Evolutionary conservation across 2,329 filamentous ascomycete genomes (phyloP).

Genomic region (Venturia nashicola): DNA sequence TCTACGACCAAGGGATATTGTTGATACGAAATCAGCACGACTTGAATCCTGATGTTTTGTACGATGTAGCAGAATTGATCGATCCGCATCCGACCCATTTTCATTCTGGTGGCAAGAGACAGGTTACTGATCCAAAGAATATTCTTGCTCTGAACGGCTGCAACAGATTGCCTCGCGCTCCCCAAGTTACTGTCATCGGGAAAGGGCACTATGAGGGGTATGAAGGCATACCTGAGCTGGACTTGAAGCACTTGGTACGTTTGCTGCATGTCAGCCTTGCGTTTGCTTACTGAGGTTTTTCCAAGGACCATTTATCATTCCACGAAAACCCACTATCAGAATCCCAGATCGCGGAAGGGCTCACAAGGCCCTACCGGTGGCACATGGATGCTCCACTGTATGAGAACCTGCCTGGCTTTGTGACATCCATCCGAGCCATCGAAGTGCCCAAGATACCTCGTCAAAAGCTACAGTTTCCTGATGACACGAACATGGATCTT

Average conservation of each 20-base stretch:
- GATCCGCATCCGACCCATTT: constrained; percentile 12
- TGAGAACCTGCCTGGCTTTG: constrained; percentile 18
- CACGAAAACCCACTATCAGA: constrained; percentile 17
- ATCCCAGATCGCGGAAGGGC: constrained; percentile 13
- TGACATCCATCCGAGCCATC: constrained; percentile 16
- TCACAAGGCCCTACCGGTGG: constrained; percentile 19
- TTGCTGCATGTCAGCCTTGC: neutral
- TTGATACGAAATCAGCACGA: constrained; percentile 14
- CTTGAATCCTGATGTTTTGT: constrained; percentile 12
- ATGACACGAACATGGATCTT: constrained; percentile 13
- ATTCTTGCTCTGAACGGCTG: constrained; percentile 11
- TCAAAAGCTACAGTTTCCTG: constrained; percentile 16
- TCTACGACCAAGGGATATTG: constrained; percentile 14
- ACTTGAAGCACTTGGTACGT: constrained; percentile 14
- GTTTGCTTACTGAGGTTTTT: neutral
- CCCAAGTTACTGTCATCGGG: constrained; percentile 15
- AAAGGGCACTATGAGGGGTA: constrained; percentile 13
- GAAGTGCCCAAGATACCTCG: constrained; percentile 15
- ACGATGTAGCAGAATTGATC: constrained; percentile 13
- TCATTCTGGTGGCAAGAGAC: constrained; percentile 14
- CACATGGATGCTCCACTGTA: constrained; percentile 21
- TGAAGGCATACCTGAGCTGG: constrained; percentile 13
- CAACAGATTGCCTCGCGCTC: constrained; percentile 12
- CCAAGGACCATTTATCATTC: constrained; percentile 17
- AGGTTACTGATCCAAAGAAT: constrained; percentile 12